These are phyloP conservation scores for Ascochyta fabae DNA, from an alignment of 2,329 filamentous ascomycete genomes.

Conservation along the genomic window DNA sequence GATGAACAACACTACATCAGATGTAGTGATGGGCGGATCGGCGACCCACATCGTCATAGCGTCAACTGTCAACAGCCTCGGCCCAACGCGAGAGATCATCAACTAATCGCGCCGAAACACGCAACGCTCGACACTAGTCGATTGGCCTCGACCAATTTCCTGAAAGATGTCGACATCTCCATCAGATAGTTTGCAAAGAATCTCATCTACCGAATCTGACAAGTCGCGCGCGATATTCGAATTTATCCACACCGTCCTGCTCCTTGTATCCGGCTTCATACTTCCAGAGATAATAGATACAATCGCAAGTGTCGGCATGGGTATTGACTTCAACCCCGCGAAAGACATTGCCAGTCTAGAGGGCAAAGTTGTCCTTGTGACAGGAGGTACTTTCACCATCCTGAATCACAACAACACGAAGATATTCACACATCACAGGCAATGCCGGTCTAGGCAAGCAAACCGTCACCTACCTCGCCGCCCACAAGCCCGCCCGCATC, in stretches of 20 bases:
- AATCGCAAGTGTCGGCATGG: constrained; percentile 20
- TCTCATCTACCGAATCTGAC: neutral
- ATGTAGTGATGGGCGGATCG: too few relatives aligned
- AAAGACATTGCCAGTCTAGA: constrained; percentile 32
- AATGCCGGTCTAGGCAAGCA: constrained; percentile 57
- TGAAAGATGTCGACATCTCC: neutral
- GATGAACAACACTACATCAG: too few relatives aligned
- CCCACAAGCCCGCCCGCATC: constrained; percentile 54
- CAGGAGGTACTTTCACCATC: constrained; percentile 36
- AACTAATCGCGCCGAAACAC: constrained; percentile 8
- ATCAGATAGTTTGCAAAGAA: neutral
- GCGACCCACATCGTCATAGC: neutral
- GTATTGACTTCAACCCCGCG: constrained; percentile 36
- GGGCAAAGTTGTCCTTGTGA: constrained; percentile 46
- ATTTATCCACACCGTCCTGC: constrained; percentile 1
- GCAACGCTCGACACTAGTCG: constrained; percentile 5
- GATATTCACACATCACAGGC: constrained; percentile 34
- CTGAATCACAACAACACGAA: neutral
- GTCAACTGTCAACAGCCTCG: neutral
- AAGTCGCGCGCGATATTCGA: neutral
- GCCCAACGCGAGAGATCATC: neutral
- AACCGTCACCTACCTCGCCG: constrained; percentile 52
- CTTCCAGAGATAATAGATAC: constrained; percentile 12
- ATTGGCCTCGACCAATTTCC: neutral
- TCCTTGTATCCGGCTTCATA: constrained; percentile 18